phyloP scores from a whole-genome alignment of 768 basidiomycete genomes.

The Suillus spraguei region DNA sequence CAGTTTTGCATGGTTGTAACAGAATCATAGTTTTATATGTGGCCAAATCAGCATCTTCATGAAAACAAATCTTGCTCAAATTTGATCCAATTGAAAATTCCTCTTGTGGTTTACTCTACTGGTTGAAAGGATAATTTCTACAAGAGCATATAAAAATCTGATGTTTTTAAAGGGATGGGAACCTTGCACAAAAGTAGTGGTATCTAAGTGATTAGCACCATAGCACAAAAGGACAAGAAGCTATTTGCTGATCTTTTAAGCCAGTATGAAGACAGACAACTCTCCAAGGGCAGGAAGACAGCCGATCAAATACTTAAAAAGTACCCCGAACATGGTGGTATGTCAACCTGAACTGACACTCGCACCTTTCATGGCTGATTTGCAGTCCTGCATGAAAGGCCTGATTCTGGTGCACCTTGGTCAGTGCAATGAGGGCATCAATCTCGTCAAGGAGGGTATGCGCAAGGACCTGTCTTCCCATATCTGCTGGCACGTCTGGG shows the following conservation, averaged over 20 bases:
- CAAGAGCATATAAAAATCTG: no score
- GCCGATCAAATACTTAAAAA: slow-evolving; percentile 96
- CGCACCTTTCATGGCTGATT: not conserved
- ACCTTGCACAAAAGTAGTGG: no score
- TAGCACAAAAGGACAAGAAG: slow-evolving; percentile 78
- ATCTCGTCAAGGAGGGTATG: slow-evolving; percentile 84
- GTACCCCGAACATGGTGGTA: slow-evolving; percentile 83
- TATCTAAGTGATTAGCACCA: no score
- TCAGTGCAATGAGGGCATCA: slow-evolving; percentile 77
- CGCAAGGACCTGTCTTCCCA: slow-evolving; percentile 83
- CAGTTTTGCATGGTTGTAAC: no score
- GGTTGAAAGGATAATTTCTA: no score
- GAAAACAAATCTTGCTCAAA: no score
- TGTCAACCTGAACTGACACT: slow-evolving; percentile 22
- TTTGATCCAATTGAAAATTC: no score
- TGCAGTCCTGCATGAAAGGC: slow-evolving; percentile 72
- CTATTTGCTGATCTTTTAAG: slow-evolving; percentile 87
- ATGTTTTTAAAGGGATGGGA: no score
- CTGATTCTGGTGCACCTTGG: slow-evolving; percentile 83
- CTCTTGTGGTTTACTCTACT: no score
- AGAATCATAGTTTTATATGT: no score
- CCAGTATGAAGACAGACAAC: slow-evolving; percentile 86
- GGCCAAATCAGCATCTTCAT: no score
- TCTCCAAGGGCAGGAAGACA: slow-evolving; percentile 87
- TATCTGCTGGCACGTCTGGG: slow-evolving; percentile 98